A percentile compares a stretch with the other conserved stretches of the same genome.
Evolutionary conservation across 2,329 filamentous ascomycete genomes (phyloP).

Genomic region (Venturiaceae sp.): DNA sequence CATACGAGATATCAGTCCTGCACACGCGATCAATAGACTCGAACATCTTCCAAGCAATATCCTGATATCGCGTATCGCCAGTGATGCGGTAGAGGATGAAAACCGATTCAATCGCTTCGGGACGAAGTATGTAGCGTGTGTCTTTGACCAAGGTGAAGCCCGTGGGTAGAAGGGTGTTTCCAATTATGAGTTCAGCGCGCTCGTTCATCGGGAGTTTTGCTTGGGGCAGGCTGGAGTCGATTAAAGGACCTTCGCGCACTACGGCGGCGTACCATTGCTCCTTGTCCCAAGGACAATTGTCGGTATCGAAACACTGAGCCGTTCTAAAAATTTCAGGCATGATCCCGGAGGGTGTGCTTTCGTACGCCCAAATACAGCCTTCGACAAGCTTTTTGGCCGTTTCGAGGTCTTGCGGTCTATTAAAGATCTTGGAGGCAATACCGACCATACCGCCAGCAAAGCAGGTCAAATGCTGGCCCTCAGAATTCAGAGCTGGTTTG

Average conservation of each 20-base stretch:
- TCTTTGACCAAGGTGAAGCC: constrained; percentile 36
- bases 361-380: constrained; percentile 47
- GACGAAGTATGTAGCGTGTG: constrained; percentile 36
- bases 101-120: constrained; percentile 52
- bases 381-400: constrained; percentile 41
- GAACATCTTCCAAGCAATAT: constrained; percentile 41
- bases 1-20: constrained; percentile 34
- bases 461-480: constrained; percentile 42
- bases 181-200: background rate
- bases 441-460: constrained; percentile 48
- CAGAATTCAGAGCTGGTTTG: constrained; percentile 29
- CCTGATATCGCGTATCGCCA: constrained; percentile 37
- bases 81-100: constrained; percentile 52
- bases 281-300: constrained; percentile 32
- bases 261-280: constrained; percentile 30
- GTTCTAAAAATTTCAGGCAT: constrained; percentile 42
- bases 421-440: constrained; percentile 42
- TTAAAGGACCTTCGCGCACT: constrained; percentile 9
- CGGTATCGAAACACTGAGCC: constrained; percentile 30
- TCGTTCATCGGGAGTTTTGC: constrained; percentile 1
- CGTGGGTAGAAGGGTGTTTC: constrained; percentile 21
- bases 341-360: constrained; percentile 37
- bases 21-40: constrained; percentile 32
- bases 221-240: background rate
- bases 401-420: constrained; percentile 36